Base-by-base conservation (phyloP, 768 basidiomycete species). In the Pisolithus albus region DNA sequence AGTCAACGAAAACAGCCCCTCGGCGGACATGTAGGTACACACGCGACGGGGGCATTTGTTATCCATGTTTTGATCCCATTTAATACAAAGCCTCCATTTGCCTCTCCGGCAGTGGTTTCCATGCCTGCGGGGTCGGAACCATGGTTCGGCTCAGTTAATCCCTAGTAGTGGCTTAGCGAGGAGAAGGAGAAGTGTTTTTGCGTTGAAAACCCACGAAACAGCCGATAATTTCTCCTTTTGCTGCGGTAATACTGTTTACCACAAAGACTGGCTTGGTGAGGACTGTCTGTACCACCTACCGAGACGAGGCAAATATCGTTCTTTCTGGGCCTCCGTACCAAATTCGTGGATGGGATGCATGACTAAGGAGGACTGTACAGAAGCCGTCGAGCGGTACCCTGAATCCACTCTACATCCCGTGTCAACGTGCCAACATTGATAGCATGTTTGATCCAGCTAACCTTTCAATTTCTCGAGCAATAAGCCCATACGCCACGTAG, bases 21-120 rank as follows among this genome's bases (percentile, higher is more conserved):
- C 42, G 46, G 39, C 26, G 55, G 44, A 38, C 34, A 30, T 36
- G 45, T 40, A 9, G 45, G 39, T 40, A 74, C 84, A 69, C 63
- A 90, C 84, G 93, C 92, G 49, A 89, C 82, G 8, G 93, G 92
- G 1, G 93, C 82, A 63, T 96, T 96, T 13, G 92, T 82, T 63
- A 98, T 98, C 95, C 95, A 98, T 0, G 92, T 98, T 75, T 98
- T 98, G 68, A 88, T 88, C 47, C 95, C 95, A 56, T 83, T 88
- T 48, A 98, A 63, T 23, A 88, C 69, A 68, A 84, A 97, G 4
- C 92, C 92, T 11, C 92, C 91, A 49, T 86, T 86, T 0, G 76
- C 75, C 66, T 96, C 91, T 55, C 81, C 82, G 10, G 92, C 95
- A 24, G 79, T 84, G 1, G 95, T 96, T 62, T 94, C 90, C 95